Evolutionary conservation across 2,329 filamentous ascomycete species (phyloP).

Genomic region (Hymenoscyphus occultus): DNA sequence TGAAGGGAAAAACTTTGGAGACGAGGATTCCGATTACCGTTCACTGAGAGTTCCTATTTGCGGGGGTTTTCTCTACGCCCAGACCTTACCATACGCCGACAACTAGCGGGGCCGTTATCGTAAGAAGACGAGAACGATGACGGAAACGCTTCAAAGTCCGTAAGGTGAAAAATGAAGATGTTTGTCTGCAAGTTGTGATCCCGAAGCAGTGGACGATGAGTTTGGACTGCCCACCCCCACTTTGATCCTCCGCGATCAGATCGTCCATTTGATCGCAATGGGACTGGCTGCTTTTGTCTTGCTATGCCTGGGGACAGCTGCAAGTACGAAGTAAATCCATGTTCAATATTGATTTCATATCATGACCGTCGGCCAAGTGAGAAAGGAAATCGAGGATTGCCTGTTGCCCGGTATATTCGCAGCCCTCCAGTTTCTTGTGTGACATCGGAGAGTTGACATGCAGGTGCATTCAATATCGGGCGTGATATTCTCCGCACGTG

Average conservation of each 20-base stretch:
- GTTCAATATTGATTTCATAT: background rate
- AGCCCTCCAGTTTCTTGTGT: background rate
- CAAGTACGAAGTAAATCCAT: background rate
- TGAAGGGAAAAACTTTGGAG: background rate
- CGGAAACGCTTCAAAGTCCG: too few relatives aligned
- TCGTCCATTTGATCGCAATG: background rate
- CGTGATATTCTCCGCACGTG: background rate
- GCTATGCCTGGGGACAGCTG: background rate
- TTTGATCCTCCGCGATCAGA: constrained; percentile 3
- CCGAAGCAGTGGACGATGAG: background rate
- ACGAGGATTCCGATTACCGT: constrained; percentile 6
- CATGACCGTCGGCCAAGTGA: background rate
- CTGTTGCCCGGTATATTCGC: background rate
- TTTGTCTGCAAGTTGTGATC: background rate
- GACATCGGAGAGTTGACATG: constrained; percentile 2
- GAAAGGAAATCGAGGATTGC: background rate
- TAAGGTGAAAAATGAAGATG: too few relatives aligned
- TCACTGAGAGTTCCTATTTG: background rate
- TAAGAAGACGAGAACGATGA: too few relatives aligned
- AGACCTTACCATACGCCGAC: background rate
- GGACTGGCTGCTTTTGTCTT: background rate
- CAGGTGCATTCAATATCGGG: background rate
- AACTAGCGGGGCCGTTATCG: too few relatives aligned
- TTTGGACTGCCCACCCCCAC: background rate
- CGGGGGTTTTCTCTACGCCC: background rate